Evolutionary conservation across 306 rosid species (phyloP), one percentile per base, ranked within the genome.

Genomic region (Trifolium pratense): DNA sequence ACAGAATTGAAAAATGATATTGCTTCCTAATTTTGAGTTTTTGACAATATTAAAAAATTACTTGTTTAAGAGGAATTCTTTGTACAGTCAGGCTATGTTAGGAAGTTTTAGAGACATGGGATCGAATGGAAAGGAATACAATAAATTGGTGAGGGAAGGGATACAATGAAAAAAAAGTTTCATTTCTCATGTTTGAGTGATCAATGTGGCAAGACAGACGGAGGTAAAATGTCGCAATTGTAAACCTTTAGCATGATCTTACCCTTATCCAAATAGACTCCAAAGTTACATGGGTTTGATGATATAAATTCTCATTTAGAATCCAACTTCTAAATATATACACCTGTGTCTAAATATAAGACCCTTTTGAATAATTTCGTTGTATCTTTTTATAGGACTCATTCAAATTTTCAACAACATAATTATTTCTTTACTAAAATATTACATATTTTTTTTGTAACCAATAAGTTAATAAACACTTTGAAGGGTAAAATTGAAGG

Each of bases 21-120:
- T 51, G 26, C 63, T 23, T 20, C 61, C 29, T 21, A 55, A 55
- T 55, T 57, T 57, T 57, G 63, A 57, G 34, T 25, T 25, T 55
- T 57, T 57, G 37, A 11, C 36, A 57, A 25, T 57, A 15, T 31
- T 59, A 29, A 29, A 15, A 31, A 59, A 29, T 7, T 31, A 29
- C 40, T 59, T 58, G 39, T 52, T 52, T 52, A 18, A 52, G 26
- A 9, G 59, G 59, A 58, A 26, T 58, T 58, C 39, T 16, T 58
- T 58, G 3, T 57, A 25, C 37, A 57, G 5, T 26, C 64, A 13
- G 37, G 34, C 64, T 26, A 59, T 13, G 65, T 59, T 26, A 59
- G 20, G 65, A 29, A 29, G 21, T 59, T 59, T 57, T 59, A 14
- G 65, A 59, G 66, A 59, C 39, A 59, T 13, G 17, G 13, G 42